phyloP scores from a whole-genome alignment of 805 yeast species.

The Monosporozyma unispora region DNA sequence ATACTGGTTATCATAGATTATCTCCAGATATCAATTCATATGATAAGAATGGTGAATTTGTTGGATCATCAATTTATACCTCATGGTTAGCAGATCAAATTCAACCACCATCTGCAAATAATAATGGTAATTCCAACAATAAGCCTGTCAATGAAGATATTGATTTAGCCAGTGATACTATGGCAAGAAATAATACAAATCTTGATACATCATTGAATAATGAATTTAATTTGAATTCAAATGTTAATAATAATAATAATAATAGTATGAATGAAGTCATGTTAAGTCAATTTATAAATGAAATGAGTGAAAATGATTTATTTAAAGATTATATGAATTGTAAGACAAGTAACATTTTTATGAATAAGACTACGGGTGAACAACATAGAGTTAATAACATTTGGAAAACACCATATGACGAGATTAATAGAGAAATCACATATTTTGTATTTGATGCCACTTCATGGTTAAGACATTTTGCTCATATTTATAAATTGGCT shows the following conservation, averaged over 20 bases:
- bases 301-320: constrained; percentile 6
- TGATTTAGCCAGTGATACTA: not conserved
- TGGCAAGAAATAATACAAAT: not conserved
- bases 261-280: not conserved
- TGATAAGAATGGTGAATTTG: constrained; percentile 29
- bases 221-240: not conserved
- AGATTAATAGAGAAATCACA: constrained; percentile 48
- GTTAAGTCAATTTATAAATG: not conserved
- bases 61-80: constrained; percentile 29
- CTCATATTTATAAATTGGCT: constrained; percentile 61
- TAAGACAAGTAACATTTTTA: not conserved
- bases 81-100: constrained; percentile 13
- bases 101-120: not conserved
- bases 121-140: not conserved
- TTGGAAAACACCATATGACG: constrained; percentile 2
- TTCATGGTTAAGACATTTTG: constrained; percentile 75
- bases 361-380: constrained; percentile 1
- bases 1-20: constrained; percentile 26
- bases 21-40: constrained; percentile 22
- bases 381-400: constrained; percentile 1
- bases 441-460: constrained; percentile 65
- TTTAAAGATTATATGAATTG: constrained; percentile 14
- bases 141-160: not conserved
- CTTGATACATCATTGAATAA: not conserved
- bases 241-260: not conserved